Percentiles rank a stretch among this genome's conserved stretches.
These are phyloP conservation scores for Linum tenue DNA, from an alignment of 345 rosid genomes.

Conservation along the genomic window DNA sequence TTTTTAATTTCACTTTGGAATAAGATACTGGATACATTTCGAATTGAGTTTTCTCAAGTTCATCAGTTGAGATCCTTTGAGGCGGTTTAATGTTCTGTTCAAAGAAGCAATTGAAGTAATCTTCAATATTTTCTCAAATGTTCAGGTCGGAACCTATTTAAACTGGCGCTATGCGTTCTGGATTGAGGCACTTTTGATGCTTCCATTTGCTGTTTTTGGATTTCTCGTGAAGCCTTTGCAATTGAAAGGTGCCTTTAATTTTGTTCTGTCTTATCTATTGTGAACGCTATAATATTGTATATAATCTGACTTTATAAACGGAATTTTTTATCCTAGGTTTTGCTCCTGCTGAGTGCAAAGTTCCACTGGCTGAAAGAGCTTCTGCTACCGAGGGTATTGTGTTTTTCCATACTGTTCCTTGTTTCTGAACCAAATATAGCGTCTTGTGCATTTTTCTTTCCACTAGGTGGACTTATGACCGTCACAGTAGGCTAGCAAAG, in stretches of 20 bases:
- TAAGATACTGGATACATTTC: background rate
- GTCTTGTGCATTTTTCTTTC: background rate
- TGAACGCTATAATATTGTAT: background rate
- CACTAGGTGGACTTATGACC: background rate
- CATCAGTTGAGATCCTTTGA: too few relatives aligned
- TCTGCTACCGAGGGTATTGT: constrained; percentile 13
- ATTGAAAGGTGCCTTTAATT: constrained; percentile 13
- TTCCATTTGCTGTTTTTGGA: constrained; percentile 23
- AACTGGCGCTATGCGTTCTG: constrained; percentile 24
- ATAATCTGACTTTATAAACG: background rate
- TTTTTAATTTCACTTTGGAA: background rate
- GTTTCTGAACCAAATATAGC: background rate
- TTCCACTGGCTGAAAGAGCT: constrained; percentile 10
- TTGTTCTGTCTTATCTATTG: background rate
- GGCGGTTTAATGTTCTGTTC: background rate
- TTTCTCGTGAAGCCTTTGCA: constrained; percentile 21
- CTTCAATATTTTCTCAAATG: background rate
- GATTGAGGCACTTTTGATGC: constrained; percentile 22
- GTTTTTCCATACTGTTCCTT: background rate
- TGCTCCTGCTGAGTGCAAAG: constrained; percentile 9
- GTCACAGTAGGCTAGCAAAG: background rate
- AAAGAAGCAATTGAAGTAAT: background rate
- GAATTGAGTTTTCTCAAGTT: background rate
- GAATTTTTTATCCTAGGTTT: constrained; percentile 10
- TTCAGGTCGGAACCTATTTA: constrained; percentile 17